Conservation (phyloP, 768 basidiomycete species). For the Suillus alpinus region DNA sequence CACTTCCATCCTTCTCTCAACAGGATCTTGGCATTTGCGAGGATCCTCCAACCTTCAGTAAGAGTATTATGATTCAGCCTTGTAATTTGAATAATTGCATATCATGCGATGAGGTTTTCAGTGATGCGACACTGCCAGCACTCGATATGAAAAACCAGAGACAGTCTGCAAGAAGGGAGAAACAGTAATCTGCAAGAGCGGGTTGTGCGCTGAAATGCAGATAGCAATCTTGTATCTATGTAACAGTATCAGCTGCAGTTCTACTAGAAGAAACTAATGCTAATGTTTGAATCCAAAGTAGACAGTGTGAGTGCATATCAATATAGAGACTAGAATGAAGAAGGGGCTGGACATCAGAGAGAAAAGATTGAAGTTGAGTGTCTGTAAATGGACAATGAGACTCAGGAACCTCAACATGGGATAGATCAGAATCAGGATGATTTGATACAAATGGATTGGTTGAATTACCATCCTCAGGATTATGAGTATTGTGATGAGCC, state of each 20-base stretch:
- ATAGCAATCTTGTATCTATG: conserved; percentile 77
- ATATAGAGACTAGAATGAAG: not conserved
- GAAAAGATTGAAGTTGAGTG: not conserved
- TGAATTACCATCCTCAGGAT: not conserved
- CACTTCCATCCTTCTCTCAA: conserved; percentile 4
- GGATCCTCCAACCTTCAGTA: no score
- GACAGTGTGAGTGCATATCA: not conserved
- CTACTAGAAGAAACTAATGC: not conserved
- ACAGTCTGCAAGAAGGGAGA: conserved; percentile 69
- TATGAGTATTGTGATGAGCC: not conserved
- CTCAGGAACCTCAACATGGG: not conserved
- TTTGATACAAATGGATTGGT: not conserved
- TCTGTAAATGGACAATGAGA: not conserved
- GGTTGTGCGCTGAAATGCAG: conserved; percentile 65
- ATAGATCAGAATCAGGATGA: not conserved
- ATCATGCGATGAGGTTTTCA: no score
- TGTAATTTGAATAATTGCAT: no score
- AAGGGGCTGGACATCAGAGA: not conserved
- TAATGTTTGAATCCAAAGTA: not conserved
- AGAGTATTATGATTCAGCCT: no score
- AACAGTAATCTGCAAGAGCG: conserved; percentile 76
- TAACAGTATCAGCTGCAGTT: not conserved
- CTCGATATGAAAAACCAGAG: conserved; percentile 68
- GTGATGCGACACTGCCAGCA: conserved; percentile 35
- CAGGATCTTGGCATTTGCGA: conserved; percentile 17